A percentile compares a stretch with the other conserved stretches of the same genome.
Conservation (phyloP, 2,329 filamentous ascomycete species). For the Paramyrothecium sp. region DNA sequence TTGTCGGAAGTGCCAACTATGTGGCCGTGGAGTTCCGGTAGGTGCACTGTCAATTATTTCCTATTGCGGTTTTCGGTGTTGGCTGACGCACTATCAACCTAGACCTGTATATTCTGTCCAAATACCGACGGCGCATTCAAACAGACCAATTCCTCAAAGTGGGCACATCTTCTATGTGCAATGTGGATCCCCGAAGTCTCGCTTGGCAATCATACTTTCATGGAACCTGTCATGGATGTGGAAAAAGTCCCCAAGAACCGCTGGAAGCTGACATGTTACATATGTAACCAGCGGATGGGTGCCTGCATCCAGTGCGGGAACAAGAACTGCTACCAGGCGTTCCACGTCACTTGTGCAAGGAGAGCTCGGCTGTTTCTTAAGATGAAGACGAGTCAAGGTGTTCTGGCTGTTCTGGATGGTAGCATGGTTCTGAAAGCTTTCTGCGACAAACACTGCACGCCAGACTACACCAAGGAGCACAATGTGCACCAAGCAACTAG, state of each 20-base stretch:
- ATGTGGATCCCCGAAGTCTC: slow-evolving; percentile 99
- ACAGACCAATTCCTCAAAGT: slow-evolving; percentile 93
- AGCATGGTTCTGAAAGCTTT: slow-evolving; percentile 87
- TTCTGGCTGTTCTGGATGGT: slow-evolving; percentile 73
- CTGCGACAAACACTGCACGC: slow-evolving; percentile 91
- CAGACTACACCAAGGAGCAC: slow-evolving; percentile 85
- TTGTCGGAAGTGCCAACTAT: slow-evolving; percentile 93
- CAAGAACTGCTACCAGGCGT: slow-evolving; percentile 94
- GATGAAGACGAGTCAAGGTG: slow-evolving; percentile 91
- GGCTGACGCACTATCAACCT: slow-evolving; percentile 12
- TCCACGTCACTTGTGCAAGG: slow-evolving; percentile 94
- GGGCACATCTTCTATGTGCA: slow-evolving; percentile 93
- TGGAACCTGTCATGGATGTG: slow-evolving; percentile 97
- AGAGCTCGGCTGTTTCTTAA: slow-evolving; percentile 84
- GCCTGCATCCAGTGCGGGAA: slow-evolving; percentile 98
- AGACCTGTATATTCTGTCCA: slow-evolving; percentile 97
- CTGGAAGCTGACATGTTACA: slow-evolving; percentile 94
- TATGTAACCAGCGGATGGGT: slow-evolving; percentile 96
- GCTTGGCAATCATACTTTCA: slow-evolving; percentile 92
- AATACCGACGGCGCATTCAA: slow-evolving; percentile 98
- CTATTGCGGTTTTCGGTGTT: not conserved
- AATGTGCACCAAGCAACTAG: slow-evolving; percentile 76
- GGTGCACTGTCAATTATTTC: slow-evolving; percentile 27
- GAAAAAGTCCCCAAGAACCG: slow-evolving; percentile 94
- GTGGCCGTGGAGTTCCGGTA: slow-evolving; percentile 85